Conservation (phyloP, 441 rosid genomes). For the Aquilaria agallochum region DNA sequence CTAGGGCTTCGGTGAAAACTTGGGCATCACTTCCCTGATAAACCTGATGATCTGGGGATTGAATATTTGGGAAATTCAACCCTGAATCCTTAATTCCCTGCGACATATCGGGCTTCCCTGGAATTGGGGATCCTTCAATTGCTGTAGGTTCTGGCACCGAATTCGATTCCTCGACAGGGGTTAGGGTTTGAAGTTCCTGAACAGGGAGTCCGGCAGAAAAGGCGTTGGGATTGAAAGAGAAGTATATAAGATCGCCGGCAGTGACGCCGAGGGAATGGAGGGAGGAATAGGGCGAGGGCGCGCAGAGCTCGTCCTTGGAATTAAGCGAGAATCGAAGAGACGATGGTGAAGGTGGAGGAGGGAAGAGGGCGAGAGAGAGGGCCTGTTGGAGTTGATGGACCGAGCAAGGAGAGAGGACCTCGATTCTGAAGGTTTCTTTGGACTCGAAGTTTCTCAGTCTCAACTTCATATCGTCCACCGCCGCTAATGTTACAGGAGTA, state of each 20-base stretch:
- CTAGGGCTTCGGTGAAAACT: not conserved
- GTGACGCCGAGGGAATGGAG: conserved; percentile 57
- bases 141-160: conserved; percentile 8
- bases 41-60: conserved; percentile 4
- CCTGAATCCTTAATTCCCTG: not conserved
- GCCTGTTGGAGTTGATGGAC: conserved; percentile 37
- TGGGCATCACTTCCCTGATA: not conserved
- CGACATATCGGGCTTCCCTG: conserved; percentile 1
- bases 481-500: not conserved
- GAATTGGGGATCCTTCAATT: conserved; percentile 6
- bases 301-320: conserved; percentile 25
- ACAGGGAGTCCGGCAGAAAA: conserved; percentile 10
- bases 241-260: conserved; percentile 69
- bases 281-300: conserved; percentile 36
- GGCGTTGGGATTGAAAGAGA: conserved; percentile 27
- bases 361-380: conserved; percentile 22
- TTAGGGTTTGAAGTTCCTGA: conserved; percentile 3
- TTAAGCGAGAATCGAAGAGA: conserved; percentile 40
- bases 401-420: conserved; percentile 28
- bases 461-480: conserved; percentile 37
- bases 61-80: not conserved
- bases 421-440: conserved; percentile 42
- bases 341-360: conserved; percentile 16
- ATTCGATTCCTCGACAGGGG: conserved; percentile 5
- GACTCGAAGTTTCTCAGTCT: conserved; percentile 46